Percentiles rank a stretch among this genome's conserved stretches.
These are phyloP conservation scores for Penicillium aurantiogriseum DNA, from an alignment of 2,329 filamentous ascomycete genomes.

Conservation along the genomic window DNA sequence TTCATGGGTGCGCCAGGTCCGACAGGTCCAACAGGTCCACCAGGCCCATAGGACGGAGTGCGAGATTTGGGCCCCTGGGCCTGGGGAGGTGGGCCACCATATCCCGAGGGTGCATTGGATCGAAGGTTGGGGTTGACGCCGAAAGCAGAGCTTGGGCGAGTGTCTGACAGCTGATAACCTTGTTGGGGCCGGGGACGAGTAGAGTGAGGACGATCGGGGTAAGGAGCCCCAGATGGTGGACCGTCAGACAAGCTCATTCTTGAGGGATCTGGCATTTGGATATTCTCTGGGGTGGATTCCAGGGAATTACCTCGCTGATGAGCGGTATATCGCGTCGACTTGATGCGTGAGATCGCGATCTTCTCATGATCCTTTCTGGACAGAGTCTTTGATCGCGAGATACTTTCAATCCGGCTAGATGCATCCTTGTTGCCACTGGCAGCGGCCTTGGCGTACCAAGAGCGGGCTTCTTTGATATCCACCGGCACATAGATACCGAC, in stretches of 20 bases:
- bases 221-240: conserved; percentile 42
- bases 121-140: conserved; percentile 50
- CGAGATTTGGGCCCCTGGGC: conserved; percentile 20
- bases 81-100: conserved; percentile 26
- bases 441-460: conserved; percentile 88
- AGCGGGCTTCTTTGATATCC: conserved; percentile 75
- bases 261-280: conserved; percentile 52
- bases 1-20: conserved; percentile 31
- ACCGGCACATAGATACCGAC: conserved; percentile 90
- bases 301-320: conserved; percentile 47
- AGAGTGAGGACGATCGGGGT: conserved; percentile 39
- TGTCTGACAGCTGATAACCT: conserved; percentile 38
- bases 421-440: conserved; percentile 92
- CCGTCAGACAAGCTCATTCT: conserved; percentile 41
- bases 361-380: conserved; percentile 92
- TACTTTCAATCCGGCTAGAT: conserved; percentile 73
- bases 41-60: conserved; percentile 32
- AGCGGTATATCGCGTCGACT: conserved; percentile 68
- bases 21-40: conserved; percentile 18
- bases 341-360: conserved; percentile 84
- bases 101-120: conserved; percentile 36
- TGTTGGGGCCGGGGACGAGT: conserved; percentile 36
- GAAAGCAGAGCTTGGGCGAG: conserved; percentile 48
- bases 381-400: conserved; percentile 77
- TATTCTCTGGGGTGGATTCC: conserved; percentile 42